These are phyloP conservation scores for Rhytidhysteron rufulum DNA, from an alignment of 2,329 filamentous ascomycete genomes.

Conservation along the genomic window DNA sequence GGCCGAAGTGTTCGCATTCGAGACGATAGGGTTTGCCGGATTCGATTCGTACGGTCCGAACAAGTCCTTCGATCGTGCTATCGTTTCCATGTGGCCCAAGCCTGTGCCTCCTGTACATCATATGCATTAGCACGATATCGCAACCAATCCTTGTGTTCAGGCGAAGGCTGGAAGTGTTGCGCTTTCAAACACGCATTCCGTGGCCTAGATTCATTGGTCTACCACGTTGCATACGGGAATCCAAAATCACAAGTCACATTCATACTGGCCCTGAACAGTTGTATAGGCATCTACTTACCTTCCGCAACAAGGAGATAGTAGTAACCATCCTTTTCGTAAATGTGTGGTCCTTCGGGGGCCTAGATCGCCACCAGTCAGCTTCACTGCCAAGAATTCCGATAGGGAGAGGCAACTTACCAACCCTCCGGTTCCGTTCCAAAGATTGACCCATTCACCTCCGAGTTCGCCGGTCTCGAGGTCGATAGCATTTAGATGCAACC, in stretches of 20 bases:
- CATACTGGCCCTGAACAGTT: too few relatives aligned
- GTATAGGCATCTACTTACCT: too few relatives aligned
- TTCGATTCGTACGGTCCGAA: conserved; percentile 36
- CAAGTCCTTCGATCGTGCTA: conserved; percentile 32
- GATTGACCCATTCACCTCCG: conserved; percentile 14
- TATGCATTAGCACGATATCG: background rate
- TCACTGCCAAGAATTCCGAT: background rate
- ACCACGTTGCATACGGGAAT: too few relatives aligned
- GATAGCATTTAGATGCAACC: conserved; percentile 26
- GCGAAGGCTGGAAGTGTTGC: too few relatives aligned
- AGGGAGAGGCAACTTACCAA: conserved; percentile 12
- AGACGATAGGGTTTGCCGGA: conserved; percentile 36
- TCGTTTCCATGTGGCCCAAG: conserved; percentile 32
- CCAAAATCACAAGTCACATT: too few relatives aligned
- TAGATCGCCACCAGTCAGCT: background rate
- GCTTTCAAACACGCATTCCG: too few relatives aligned
- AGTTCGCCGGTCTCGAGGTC: conserved; percentile 30
- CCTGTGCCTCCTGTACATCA: conserved; percentile 27
- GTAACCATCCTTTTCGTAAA: conserved; percentile 32
- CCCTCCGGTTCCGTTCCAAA: conserved; percentile 37
- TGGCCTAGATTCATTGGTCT: too few relatives aligned
- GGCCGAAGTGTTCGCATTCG: conserved; percentile 32
- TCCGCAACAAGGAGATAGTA: conserved; percentile 33
- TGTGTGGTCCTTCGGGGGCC: conserved; percentile 30
- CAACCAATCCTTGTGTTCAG: too few relatives aligned